phyloP scores from a whole-genome alignment of 2,329 filamentous ascomycete genomes.

The Hypoxylon sp. region DNA sequence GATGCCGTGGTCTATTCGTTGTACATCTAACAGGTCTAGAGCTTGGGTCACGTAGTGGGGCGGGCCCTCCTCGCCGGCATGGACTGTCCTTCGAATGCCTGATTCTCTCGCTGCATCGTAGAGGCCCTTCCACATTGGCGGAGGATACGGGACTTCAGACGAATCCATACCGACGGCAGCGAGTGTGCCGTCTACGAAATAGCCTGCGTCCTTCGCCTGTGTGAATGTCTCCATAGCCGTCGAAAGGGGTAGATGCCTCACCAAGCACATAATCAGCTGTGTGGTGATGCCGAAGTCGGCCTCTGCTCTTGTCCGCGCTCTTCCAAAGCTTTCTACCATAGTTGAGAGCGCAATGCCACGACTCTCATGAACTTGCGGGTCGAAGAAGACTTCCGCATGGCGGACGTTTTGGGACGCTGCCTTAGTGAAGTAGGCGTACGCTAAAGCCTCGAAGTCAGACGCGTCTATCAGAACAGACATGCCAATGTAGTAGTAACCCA shows the following conservation, averaged over 20 bases:
- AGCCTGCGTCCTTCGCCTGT: conserved; percentile 59
- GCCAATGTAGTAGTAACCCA: conserved; percentile 83
- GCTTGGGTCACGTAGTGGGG: conserved; percentile 75
- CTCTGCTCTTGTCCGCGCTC: conserved; percentile 72
- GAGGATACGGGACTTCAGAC: conserved; percentile 71
- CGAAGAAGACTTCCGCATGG: conserved; percentile 86
- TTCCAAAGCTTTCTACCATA: conserved; percentile 74
- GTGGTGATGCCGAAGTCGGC: conserved; percentile 75
- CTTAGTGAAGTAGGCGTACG: conserved; percentile 78
- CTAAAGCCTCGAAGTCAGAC: conserved; percentile 80
- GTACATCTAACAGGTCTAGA: conserved; percentile 72
- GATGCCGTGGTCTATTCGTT: conserved; percentile 83
- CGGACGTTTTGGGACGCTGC: conserved; percentile 76
- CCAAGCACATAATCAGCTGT: conserved; percentile 79
- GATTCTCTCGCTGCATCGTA: conserved; percentile 68
- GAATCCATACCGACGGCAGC: conserved; percentile 78
- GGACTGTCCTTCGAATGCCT: conserved; percentile 76
- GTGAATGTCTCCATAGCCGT: conserved; percentile 67
- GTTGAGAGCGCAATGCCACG: conserved; percentile 75
- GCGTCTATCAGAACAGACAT: conserved; percentile 77
- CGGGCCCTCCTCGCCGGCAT: conserved; percentile 83
- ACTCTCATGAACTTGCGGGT: conserved; percentile 80
- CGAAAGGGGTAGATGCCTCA: conserved; percentile 76
- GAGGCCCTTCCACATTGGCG: conserved; percentile 73
- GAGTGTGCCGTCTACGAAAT: conserved; percentile 68